Conservation (phyloP, 2,329 filamentous ascomycete species). For the Colletotrichum cordylinicola region DNA sequence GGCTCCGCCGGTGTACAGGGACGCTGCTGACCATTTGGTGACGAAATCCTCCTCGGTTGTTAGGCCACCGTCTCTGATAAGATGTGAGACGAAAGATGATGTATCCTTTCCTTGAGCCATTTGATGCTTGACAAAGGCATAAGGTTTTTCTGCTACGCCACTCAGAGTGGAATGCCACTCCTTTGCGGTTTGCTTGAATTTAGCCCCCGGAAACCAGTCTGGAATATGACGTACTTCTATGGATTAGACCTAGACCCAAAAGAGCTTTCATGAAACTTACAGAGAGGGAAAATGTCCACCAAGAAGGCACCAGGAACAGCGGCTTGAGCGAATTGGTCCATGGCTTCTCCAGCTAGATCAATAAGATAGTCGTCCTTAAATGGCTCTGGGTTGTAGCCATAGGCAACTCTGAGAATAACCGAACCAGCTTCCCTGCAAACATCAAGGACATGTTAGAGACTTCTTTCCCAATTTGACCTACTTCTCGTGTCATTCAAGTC, state of each 20-base stretch:
- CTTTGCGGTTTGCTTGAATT: constrained; percentile 15
- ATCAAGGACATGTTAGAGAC: fast-evolving
- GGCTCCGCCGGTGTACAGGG: constrained; percentile 19
- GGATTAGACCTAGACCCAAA: not conserved
- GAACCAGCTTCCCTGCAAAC: constrained; percentile 2
- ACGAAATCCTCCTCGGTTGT: not conserved
- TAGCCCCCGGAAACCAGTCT: constrained; percentile 20
- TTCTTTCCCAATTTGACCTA: not conserved
- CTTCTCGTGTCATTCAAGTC: not conserved
- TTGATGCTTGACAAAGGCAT: constrained; percentile 29
- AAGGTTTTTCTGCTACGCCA: constrained; percentile 13
- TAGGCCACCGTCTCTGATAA: not conserved
- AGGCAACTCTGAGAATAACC: constrained; percentile 21
- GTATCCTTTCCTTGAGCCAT: constrained; percentile 7
- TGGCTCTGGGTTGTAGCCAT: constrained; percentile 21
- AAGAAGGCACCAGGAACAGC: constrained; percentile 20
- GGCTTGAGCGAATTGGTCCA: constrained; percentile 18
- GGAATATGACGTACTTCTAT: constrained; percentile 29
- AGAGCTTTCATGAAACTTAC: not conserved
- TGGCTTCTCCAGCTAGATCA: constrained; percentile 3
- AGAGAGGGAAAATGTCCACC: constrained; percentile 24
- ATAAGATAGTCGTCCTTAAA: constrained; percentile 20
- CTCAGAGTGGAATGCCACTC: constrained; percentile 6
- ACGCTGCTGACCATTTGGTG: constrained; percentile 13
- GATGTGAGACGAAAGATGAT: constrained; percentile 5